Base-by-base conservation (phyloP, 345 rosid genomes). In the Dipteronia dyeriana region DNA sequence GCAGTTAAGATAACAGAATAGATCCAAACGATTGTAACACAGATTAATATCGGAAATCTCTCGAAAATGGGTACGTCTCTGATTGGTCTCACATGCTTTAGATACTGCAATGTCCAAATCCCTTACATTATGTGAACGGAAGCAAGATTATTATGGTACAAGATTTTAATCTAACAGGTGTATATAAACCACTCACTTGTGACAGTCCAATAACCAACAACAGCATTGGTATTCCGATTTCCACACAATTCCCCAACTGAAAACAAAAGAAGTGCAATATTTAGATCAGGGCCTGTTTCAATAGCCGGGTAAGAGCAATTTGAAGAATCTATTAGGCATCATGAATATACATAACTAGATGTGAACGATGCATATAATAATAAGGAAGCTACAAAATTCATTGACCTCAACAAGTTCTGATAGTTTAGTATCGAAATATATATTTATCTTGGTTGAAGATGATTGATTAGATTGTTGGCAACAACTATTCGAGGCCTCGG, bases 211-310 rank as follows among this genome's bases (percentile, higher is more conserved):
- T 87, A 67, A 96, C 87, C 79, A 96, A 81, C 74, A 94, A 75
- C 67, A 96, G 87, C 98, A 89, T 96, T 1, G 99, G 98, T 85
- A 96, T 70, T 69, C 99, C 99, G 22, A 96, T 86, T 89, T 96
- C 99, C 59, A 94, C 92, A 72, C 99, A 96, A 77, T 83, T 91
- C 51, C 97, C 99, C 76, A 96, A 86, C 98, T 96, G 89, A 3
- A 81, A 76, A 73, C 7, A 81, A 75, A 73, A 49, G 68, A 8
- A 11, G 77, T 47, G 4, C 20, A 34, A 72, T 25, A 59, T 9
- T 20, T 56, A 38, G 63, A 41, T 62, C 13, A 39, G 5, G 7
- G 31, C 4, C 34, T 4, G 22, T 41, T 65, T 47, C 62, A 39
- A 60, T 39, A 61, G 34, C 5, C 54, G 5, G 45, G 47, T 29